Conservation (phyloP, 192 early-diverging fungal species). For the Mortierella claussenii region DNA sequence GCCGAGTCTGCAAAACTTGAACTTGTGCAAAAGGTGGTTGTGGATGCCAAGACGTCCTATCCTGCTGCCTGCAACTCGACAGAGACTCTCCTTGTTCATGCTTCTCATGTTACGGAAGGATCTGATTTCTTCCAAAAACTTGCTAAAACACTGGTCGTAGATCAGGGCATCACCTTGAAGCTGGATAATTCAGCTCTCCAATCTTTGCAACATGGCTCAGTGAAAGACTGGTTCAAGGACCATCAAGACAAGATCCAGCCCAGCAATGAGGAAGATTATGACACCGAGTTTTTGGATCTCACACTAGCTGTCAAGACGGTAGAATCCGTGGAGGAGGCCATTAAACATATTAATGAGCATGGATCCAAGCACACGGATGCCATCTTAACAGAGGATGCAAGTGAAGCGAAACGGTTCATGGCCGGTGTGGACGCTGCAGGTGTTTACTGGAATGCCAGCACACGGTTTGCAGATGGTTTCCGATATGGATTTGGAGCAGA, state of each 20-base stretch:
- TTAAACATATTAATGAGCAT: conserved; percentile 93
- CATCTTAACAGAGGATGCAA: conserved; percentile 86
- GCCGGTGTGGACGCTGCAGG: conserved; percentile 95
- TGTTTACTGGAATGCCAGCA: conserved; percentile 96
- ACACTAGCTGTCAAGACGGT: conserved; percentile 88
- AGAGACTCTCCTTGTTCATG: conserved; percentile 93
- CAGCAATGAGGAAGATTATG: conserved; percentile 73
- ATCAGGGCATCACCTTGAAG: conserved; percentile 68
- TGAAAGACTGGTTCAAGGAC: conserved; percentile 21
- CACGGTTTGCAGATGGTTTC: conserved; percentile 98
- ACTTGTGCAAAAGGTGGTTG: conserved; percentile 82
- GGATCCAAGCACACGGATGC: conserved; percentile 96
- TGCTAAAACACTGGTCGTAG: conserved; percentile 70
- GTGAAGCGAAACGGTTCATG: conserved; percentile 87
- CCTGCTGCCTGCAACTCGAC: conserved; percentile 97
- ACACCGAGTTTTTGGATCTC: conserved; percentile 92
- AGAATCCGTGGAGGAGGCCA: conserved; percentile 76
- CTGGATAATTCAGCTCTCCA: conserved; percentile 54
- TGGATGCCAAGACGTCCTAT: conserved; percentile 85
- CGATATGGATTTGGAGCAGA: conserved; percentile 98
- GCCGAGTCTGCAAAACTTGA: conserved; percentile 83
- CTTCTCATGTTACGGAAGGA: conserved; percentile 30
- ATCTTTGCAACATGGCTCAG: conserved; percentile 2
- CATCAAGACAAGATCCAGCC: conserved; percentile 45
- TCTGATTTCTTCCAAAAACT: conserved; percentile 62